Evolutionary conservation across 371 early-diverging fungal species (phyloP), one percentile per base, ranked within the genome.

Genomic region (Phascolomyces articulosus): DNA sequence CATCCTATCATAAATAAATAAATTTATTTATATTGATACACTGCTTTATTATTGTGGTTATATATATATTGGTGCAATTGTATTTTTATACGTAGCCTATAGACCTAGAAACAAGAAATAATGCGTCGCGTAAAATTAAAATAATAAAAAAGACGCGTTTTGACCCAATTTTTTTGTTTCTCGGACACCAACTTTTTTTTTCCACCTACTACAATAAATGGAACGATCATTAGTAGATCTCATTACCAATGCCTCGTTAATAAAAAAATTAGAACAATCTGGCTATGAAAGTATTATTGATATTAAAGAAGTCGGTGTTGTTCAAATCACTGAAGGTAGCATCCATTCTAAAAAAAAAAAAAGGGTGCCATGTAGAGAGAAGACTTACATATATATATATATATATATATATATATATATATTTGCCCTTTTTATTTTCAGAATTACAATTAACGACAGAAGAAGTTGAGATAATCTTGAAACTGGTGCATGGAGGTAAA

Each of bases 241-340:
- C 15, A 49, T 51, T 15, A 26, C 24, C 11, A 18, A 27, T 18
- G 58, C 55, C 26, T 54, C 53, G 16, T 60, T 77, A 56, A 20
- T 29, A 38, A 31, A 64, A 38, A 77, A 74, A 28, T 41, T 77
- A 23, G 61, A 66, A 24, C 53, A 65, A 10, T 58, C 53, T 44
- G 78, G 78, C 2, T 74, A 72, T 49, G 72, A 74, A 31, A 70
- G 54, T 15, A 16, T 72, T 3, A 63, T 70, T 31, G 65, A 74
- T 24, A 26, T 74, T 15, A 62, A 70, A 29, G 58, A 68, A 21
- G 54, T 44, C 4, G 65, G 58, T 28, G 27, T 72, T 11, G 20
- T 62, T 60, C 59, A 75, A 18, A 44, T 75, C 9, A 62, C 64
- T 49, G 48, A 49, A 70, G 72, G 76, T 72, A 34, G 34, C 11